phyloP scores from a whole-genome alignment of 257 asterid species.

The Avicennia marina region DNA sequence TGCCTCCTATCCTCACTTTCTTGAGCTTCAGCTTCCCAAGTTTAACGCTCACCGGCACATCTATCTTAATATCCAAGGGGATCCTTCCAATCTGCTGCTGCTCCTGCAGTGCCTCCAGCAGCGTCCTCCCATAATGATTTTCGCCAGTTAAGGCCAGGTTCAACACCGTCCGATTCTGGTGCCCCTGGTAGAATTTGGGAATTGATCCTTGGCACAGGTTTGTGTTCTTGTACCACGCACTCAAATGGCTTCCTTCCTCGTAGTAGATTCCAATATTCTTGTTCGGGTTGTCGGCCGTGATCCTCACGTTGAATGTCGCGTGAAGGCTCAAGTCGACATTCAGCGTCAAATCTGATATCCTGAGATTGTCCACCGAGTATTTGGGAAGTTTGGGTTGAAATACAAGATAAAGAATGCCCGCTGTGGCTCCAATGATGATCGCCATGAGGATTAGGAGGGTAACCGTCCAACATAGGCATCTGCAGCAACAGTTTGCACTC shows the following conservation, averaged over 20 bases:
- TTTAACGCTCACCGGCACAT: conserved; percentile 67
- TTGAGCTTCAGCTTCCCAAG: conserved; percentile 68
- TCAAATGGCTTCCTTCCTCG: conserved; percentile 72
- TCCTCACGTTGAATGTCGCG: conserved; percentile 61
- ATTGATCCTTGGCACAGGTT: conserved; percentile 69
- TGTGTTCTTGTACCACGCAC: conserved; percentile 74
- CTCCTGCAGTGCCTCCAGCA: conserved; percentile 77
- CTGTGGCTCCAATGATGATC: conserved; percentile 47
- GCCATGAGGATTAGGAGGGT: conserved; percentile 45
- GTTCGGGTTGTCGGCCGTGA: conserved; percentile 76
- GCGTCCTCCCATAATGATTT: conserved; percentile 62
- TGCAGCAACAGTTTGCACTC: conserved; percentile 49
- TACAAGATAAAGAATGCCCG: conserved; percentile 56
- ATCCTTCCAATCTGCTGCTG: conserved; percentile 76
- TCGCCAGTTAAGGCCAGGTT: conserved; percentile 56
- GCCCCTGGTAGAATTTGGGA: conserved; percentile 84
- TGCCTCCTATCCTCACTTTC: conserved; percentile 61
- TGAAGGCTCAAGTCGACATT: conserved; percentile 71
- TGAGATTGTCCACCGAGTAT: conserved; percentile 77
- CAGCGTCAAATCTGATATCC: conserved; percentile 64
- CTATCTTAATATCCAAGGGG: conserved; percentile 72
- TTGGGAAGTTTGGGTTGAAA: conserved; percentile 79
- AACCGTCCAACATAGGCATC: conserved; percentile 80
- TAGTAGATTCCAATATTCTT: conserved; percentile 85
- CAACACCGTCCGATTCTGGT: conserved; percentile 59